These are phyloP conservation scores for Talaromyces rugulosus DNA, from an alignment of 2,329 filamentous ascomycete species.

Conservation along the genomic window DNA sequence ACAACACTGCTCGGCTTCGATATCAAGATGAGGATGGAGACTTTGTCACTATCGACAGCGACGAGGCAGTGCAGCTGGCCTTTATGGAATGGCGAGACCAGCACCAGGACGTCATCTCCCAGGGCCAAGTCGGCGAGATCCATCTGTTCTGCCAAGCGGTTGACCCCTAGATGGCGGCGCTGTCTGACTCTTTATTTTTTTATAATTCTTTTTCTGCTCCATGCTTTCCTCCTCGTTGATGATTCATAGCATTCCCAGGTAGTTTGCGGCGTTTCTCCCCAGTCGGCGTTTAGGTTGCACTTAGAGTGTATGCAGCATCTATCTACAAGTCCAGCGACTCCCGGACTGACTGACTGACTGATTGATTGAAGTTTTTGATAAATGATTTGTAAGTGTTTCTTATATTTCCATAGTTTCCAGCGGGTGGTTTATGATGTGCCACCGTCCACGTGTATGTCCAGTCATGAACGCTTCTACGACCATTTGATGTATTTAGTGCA, in stretches of 20 bases:
- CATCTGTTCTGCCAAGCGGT: conserved; percentile 73
- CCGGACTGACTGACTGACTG: neutral
- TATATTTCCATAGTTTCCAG: neutral
- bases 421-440: neutral
- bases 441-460: neutral
- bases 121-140: conserved; percentile 79
- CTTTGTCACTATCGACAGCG: conserved; percentile 86
- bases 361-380: neutral
- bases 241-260: conserved; percentile 17
- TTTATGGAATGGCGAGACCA: conserved; percentile 92
- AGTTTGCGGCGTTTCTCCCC: conserved; percentile 22
- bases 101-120: conserved; percentile 55
- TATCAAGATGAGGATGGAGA: conserved; percentile 93
- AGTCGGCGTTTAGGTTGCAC: conserved; percentile 15
- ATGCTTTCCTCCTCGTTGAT: conserved; percentile 4
- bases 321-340: neutral
- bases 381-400: neutral
- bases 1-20: conserved; percentile 76
- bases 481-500: conserved; percentile 35
- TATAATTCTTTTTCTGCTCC: conserved; percentile 5
- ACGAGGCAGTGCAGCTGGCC: conserved; percentile 93
- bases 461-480: conserved; percentile 21
- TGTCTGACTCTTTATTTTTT: conserved; percentile 11
- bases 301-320: conserved; percentile 7
- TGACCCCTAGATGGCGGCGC: conserved; percentile 23